Base-by-base conservation (phyloP, 2,329 filamentous ascomycete species). In the Beauveria medogensis region DNA sequence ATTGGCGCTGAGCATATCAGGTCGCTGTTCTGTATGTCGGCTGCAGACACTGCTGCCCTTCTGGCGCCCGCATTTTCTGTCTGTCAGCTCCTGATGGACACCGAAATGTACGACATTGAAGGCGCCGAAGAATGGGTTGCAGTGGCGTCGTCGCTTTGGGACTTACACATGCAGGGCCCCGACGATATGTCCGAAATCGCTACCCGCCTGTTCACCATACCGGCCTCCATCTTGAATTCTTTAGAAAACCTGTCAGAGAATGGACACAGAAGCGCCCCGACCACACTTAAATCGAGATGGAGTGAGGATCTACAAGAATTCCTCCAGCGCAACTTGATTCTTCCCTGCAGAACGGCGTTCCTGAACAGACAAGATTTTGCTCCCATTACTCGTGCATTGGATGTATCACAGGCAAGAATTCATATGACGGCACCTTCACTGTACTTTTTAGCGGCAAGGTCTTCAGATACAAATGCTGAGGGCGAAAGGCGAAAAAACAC, bases 1-100 rank as follows among this genome's bases (percentile, higher is more conserved):
- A 82, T 84, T 65, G 83, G 83, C 18, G 79, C 79, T 2, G 82
- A 85, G 67, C 82, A 85, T 63, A 77, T 85, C 66, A 81, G 79
- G 65, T 82, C 82, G 4, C 73, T 85, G 7, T 85, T 86, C 67
- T 79, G 75, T 59, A 75, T 75, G 0, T 73, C 82, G 1, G 77
- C 78, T 0, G 64, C 73, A 9, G 82, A 84, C 20, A 75, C 77
- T 7, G 73, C 78, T 16, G 69, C 73, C 3, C 70, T 83, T 5
- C 70, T 79, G 16, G 75, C 75, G 2, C 77, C 78, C 1, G 71
- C 82, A 6, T 66, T 85, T 5, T 66, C 67, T 2, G 67, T 81
- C 3, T 84, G 81, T 67, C 68, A 75, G 30, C 62, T 73, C 18
- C 71, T 77, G 0, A 59, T 80, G 46, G 68, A 69, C 16, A 67